These are phyloP conservation scores for Penicillium sp. DNA, from an alignment of 2,329 filamentous ascomycete genomes.

Conservation along the genomic window DNA sequence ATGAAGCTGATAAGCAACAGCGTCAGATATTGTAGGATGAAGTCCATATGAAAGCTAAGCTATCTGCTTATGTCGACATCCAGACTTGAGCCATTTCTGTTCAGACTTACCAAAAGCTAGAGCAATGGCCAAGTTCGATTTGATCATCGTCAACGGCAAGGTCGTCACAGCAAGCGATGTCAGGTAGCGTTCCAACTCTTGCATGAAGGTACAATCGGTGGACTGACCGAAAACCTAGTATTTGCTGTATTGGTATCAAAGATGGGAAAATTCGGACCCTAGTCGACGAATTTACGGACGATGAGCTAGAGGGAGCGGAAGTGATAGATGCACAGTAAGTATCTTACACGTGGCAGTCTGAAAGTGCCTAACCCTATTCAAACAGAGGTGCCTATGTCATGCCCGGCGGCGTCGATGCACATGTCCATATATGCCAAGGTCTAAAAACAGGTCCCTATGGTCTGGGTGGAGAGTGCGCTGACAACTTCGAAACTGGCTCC, in stretches of 20 bases:
- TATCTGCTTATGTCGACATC: background rate
- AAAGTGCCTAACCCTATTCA: background rate
- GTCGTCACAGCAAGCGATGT: background rate
- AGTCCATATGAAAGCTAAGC: background rate
- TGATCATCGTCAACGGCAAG: background rate
- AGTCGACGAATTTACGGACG: background rate
- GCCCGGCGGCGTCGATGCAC: slow-evolving; percentile 48
- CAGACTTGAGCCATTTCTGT: no score
- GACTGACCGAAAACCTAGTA: background rate
- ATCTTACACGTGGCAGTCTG: background rate
- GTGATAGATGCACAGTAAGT: slow-evolving; percentile 12
- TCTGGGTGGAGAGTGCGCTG: slow-evolving; percentile 33
- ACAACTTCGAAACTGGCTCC: slow-evolving; percentile 46
- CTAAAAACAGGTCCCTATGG: slow-evolving; percentile 7
- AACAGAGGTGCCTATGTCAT: slow-evolving; percentile 18
- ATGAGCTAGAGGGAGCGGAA: slow-evolving; percentile 2
- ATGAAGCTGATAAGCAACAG: background rate
- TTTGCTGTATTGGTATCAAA: slow-evolving; percentile 13
- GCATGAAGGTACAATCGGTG: no score
- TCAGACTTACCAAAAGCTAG: background rate
- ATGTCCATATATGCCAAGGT: slow-evolving; percentile 48
- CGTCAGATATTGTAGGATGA: background rate
- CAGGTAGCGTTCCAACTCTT: background rate
- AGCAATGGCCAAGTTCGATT: background rate
- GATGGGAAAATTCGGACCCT: slow-evolving; percentile 8